Base-by-base conservation (phyloP, 768 basidiomycete species). In the Hericium coralloides region DNA sequence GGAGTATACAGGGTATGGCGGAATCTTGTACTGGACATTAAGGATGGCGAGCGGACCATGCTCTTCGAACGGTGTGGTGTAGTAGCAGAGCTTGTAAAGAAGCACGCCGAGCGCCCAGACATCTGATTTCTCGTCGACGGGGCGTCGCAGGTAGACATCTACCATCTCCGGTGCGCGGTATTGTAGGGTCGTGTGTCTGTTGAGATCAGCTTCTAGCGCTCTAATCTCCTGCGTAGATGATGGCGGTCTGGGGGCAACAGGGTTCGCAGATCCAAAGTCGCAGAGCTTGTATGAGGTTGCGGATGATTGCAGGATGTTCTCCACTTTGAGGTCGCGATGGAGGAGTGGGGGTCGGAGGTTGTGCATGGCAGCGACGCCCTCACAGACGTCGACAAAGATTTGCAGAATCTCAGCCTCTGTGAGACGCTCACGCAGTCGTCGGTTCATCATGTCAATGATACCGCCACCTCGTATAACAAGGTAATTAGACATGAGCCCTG, bases 381-480 rank as follows among this genome's bases (percentile, higher is more conserved):
- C 97, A 67, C 94, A 97, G 23, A 98, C 91, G 68, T 98, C 97
- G 14, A 91, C 87, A 70, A 99, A 99, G 66, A 99, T 98, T 70
- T 94, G 93, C 54, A 99, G 79, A 65, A 99, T 98, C 71, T 99
- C 97, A 22, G 87, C 80, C 72, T 99, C 97, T 2, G 92, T 95
- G 43, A 98, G 79, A 23, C 97, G 84, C 72, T 98, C 94, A 55
- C 95, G 83, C 49, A 99, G 79, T 53, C 97, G 83, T 63, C 94
- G 84, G 72, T 99, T 99, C 91, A 99, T 94, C 87, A 98, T 94
- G 74, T 99, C 97, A 71, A 99, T 98, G 62, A 99, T 98, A 38
- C 97, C 97, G 39, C 97, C 97, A 50, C 94, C 94, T 92, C 61
- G 14, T 54, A 39, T 47, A 43, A 38, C n/a, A 25, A 39, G 52